A percentile compares a stretch with the other conserved stretches of the same genome.
Conservation (phyloP, 202 grass and related monocot species). For the Miscanthus sacchariflorus region DNA sequence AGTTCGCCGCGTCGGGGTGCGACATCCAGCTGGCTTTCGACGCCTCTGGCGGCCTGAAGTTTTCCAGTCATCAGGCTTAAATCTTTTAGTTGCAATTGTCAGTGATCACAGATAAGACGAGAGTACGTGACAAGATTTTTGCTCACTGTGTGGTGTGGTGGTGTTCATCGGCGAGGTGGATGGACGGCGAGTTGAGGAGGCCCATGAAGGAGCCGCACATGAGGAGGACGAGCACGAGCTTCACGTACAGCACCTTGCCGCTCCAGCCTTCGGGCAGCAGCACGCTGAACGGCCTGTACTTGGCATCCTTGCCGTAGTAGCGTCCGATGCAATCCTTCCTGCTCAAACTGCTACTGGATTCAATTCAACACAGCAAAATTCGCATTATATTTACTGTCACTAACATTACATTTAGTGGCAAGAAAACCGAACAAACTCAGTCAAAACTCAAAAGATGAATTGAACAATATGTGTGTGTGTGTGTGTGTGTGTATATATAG, state of each 20-base stretch:
- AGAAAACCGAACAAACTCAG: too few species aligned
- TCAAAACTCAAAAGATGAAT: not conserved
- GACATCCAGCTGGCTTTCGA: conserved; percentile 28
- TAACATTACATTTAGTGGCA: not conserved
- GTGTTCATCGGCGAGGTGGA: conserved; percentile 40
- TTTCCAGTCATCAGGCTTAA: not conserved
- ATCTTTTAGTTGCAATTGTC: too few species aligned
- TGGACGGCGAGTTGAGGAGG: conserved; percentile 64
- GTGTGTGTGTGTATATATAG: too few species aligned
- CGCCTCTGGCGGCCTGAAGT: conserved; percentile 12
- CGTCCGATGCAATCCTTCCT: conserved; percentile 52
- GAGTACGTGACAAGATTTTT: too few species aligned
- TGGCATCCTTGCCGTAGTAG: conserved; percentile 45
- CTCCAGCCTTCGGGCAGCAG: conserved; percentile 47
- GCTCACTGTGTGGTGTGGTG: conserved; percentile 45
- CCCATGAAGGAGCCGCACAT: conserved; percentile 66
- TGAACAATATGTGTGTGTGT: not conserved
- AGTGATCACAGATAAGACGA: too few species aligned
- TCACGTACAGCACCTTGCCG: conserved; percentile 61
- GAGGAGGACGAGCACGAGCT: conserved; percentile 63
- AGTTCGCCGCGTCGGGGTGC: conserved; percentile 31
- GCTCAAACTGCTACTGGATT: conserved; percentile 40
- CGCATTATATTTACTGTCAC: not conserved
- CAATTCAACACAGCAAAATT: not conserved
- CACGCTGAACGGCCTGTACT: conserved; percentile 44